These are phyloP conservation scores for Akanthomyces muscarius DNA, from an alignment of 2,329 filamentous ascomycete genomes.

Conservation along the genomic window DNA sequence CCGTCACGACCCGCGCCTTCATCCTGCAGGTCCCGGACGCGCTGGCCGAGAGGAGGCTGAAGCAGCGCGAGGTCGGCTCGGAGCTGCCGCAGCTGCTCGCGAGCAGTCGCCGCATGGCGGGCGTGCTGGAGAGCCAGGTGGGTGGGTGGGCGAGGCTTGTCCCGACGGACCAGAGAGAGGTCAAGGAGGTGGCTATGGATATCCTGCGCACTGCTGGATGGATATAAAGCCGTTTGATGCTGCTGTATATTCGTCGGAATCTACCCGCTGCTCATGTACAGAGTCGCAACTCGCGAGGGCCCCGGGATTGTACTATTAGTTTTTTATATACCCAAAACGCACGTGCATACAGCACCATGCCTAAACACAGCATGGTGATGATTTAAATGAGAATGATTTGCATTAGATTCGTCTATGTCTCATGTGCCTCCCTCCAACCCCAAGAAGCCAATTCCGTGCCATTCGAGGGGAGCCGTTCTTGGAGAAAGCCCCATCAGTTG, in stretches of 20 bases:
- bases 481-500: not conserved
- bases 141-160: slow-evolving; percentile 17
- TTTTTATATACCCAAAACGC: not conserved
- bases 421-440: not conserved
- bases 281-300: not conserved
- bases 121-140: slow-evolving; percentile 17
- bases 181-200: slow-evolving; percentile 16
- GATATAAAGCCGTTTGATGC: not conserved
- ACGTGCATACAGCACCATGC: not conserved
- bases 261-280: not conserved
- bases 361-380: not conserved
- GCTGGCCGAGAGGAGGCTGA: slow-evolving; percentile 12
- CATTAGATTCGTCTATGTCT: not conserved
- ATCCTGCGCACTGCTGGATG: slow-evolving; percentile 17
- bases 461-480: not conserved
- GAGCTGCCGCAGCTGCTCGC: slow-evolving; percentile 16
- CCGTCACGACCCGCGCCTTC: slow-evolving; percentile 13
- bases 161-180: slow-evolving; percentile 17
- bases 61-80: slow-evolving; percentile 16
- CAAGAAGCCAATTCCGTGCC: not conserved
- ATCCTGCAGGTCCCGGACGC: slow-evolving; percentile 17
- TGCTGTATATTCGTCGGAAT: not conserved
- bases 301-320: not conserved
- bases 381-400: not conserved
- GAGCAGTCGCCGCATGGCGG: slow-evolving; percentile 13